Percentiles rank a stretch among this genome's conserved stretches.
Evolutionary conservation across 768 basidiomycete genomes (phyloP).

Genomic region (Hypholoma fasciculare): DNA sequence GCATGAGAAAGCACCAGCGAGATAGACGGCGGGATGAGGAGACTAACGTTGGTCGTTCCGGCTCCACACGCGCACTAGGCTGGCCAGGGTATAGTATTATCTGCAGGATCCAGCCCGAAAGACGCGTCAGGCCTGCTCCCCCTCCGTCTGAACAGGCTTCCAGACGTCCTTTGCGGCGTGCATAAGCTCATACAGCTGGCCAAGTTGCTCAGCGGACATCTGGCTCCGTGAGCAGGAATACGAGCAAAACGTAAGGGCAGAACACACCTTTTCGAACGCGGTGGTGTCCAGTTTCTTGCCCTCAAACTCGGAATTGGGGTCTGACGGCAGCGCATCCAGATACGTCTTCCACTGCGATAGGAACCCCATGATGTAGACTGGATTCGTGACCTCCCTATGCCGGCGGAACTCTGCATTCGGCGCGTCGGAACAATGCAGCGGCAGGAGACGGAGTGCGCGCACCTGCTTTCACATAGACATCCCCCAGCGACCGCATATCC

Average conservation of each 20-base stretch:
- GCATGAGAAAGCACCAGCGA: slow-evolving; percentile 5
- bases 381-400: slow-evolving; percentile 79
- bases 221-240: slow-evolving; percentile 24
- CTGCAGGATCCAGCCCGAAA: not conserved
- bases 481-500: slow-evolving; percentile 85
- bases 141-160: slow-evolving; percentile 51
- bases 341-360: slow-evolving; percentile 95
- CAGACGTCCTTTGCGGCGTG: slow-evolving; percentile 86
- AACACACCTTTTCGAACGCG: slow-evolving; percentile 70
- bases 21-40: not conserved
- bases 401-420: slow-evolving; percentile 74
- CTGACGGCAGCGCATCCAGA: slow-evolving; percentile 66
- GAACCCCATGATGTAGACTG: slow-evolving; percentile 91
- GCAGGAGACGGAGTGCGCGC: slow-evolving; percentile 4
- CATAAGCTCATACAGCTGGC: slow-evolving; percentile 95
- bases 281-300: slow-evolving; percentile 73
- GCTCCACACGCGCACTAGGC: slow-evolving; percentile 3
- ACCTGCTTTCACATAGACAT: slow-evolving; percentile 85
- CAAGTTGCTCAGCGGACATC: slow-evolving; percentile 91
- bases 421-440: not conserved
- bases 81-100: not conserved
- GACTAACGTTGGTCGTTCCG: slow-evolving; percentile 5
- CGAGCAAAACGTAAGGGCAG: not conserved
- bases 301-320: slow-evolving; percentile 45
- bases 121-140: slow-evolving; percentile 14